A percentile compares a stretch with the other conserved stretches of the same genome.
Evolutionary conservation across 2,329 filamentous ascomycete genomes (phyloP).

Genomic region (Paecilomyces dactylethromorphus): DNA sequence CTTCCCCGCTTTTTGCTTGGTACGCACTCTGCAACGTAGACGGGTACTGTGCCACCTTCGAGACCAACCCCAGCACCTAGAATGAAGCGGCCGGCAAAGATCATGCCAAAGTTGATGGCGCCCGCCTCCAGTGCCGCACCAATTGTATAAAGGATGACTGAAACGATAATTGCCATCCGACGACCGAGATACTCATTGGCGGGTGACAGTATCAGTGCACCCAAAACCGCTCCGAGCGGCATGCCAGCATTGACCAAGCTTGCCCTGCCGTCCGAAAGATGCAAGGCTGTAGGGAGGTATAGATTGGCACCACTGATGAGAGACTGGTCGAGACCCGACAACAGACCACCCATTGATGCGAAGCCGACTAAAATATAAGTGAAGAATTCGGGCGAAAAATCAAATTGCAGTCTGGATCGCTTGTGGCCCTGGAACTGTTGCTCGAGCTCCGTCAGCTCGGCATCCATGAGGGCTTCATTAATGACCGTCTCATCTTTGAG

Average conservation of each 20-base stretch:
- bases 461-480: constrained; percentile 25
- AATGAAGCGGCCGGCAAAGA: constrained; percentile 61
- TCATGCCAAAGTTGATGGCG: constrained; percentile 64
- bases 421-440: constrained; percentile 14
- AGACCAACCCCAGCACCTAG: constrained; percentile 66
- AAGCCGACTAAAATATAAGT: constrained; percentile 64
- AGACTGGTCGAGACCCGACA: constrained; percentile 67
- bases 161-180: constrained; percentile 62
- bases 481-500: constrained; percentile 13
- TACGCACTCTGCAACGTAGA: constrained; percentile 66
- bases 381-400: constrained; percentile 57
- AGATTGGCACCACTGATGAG: constrained; percentile 63
- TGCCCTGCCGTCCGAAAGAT: constrained; percentile 51
- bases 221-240: constrained; percentile 65
- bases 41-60: constrained; percentile 66
- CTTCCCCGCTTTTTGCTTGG: constrained; percentile 63
- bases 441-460: constrained; percentile 23
- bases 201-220: constrained; percentile 60
- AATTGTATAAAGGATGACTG: constrained; percentile 63
- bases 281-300: constrained; percentile 55
- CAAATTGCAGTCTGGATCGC: constrained; percentile 34
- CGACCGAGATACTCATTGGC: constrained; percentile 62
- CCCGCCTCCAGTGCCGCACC: constrained; percentile 64
- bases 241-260: constrained; percentile 64
- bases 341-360: constrained; percentile 67